Evolutionary conservation across 2,329 filamentous ascomycete genomes (phyloP), one percentile per base, ranked within the genome.

Genomic region (Diaporthe sp.): DNA sequence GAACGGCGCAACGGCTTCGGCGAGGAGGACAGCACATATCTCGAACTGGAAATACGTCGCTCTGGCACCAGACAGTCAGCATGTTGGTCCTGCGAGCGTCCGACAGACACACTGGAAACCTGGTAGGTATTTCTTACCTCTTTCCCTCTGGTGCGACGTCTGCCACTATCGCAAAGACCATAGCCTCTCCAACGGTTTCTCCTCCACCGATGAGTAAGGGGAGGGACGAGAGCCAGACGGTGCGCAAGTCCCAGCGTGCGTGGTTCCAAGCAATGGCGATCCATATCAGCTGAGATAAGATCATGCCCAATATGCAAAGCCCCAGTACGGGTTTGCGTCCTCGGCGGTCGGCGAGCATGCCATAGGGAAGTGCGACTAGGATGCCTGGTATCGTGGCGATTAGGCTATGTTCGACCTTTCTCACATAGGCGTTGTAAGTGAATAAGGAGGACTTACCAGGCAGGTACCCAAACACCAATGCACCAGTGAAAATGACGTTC

Each of bases 21-120:
- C 75, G 8, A 74, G 58, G 31, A 74, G 72, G 17, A 76, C 49
- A 13, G 75, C 51, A n/a, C 72, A 74, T 28, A 76, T 74, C 28
- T 68, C 58, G 42, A 74, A 15, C 10, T 71, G 58, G 51, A 76
- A 67, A n/a, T 72, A 76, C 0, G 44, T 17, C 3, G 65, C 72
- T 51, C 75, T 76, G 55, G 47, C 2, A n/a, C 0, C 10, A 34
- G 28, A n/a, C 17, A 31, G 25, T 51, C 28, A 75, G 49, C 34
- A 34, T 34, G 3, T 31, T 17, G 13, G 9, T 17, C 37, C 10
- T 8, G 25, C 15, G 31, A 47, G 12, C 7, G 2, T n/a, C 10
- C 13, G 22, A 7, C 25, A n/a, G 28, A 28, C 28, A 31, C 31
- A 25, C 34, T 31, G 9, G 4, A 4, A 8, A 15, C 1, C 4